Percentiles rank a stretch among this genome's conserved stretches.
phyloP scores from a whole-genome alignment of 2,329 filamentous ascomycete genomes.

The Fusarium floridanum region DNA sequence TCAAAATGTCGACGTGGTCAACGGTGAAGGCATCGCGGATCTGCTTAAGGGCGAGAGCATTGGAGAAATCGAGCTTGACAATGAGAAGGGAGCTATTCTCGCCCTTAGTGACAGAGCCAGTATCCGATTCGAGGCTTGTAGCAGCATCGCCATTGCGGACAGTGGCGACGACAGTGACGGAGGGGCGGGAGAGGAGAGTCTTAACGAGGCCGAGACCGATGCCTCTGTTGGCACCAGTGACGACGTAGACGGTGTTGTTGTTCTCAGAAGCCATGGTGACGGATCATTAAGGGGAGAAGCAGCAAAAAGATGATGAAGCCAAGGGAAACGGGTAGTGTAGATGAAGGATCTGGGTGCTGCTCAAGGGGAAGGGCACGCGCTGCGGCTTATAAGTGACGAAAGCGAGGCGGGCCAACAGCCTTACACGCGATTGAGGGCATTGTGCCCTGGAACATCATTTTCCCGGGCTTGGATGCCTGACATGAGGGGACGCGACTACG shows the following conservation, averaged over 20 bases:
- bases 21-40: conserved; percentile 48
- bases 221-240: conserved; percentile 58
- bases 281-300: not conserved
- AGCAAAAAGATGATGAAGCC: not conserved
- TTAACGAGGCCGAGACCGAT: conserved; percentile 55
- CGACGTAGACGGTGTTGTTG: conserved; percentile 49
- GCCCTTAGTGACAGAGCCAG: conserved; percentile 41
- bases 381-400: conserved; percentile 4
- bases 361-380: too few relatives aligned
- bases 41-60: conserved; percentile 39
- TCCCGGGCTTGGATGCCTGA: not conserved
- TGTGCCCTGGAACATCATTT: conserved; percentile 3
- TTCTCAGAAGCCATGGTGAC: conserved; percentile 6
- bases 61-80: conserved; percentile 54
- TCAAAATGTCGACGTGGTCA: conserved; percentile 61
- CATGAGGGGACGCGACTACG: not conserved
- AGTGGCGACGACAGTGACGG: conserved; percentile 61
- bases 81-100: conserved; percentile 49
- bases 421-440: not conserved
- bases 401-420: not conserved
- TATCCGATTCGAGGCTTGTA: conserved; percentile 32
- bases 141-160: conserved; percentile 48
- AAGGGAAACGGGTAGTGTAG: too few relatives aligned
- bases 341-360: not conserved
- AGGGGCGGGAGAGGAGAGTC: conserved; percentile 61